Evolutionary conservation across 805 yeast species (phyloP).

Genomic region (Myxozyma kluyveri): DNA sequence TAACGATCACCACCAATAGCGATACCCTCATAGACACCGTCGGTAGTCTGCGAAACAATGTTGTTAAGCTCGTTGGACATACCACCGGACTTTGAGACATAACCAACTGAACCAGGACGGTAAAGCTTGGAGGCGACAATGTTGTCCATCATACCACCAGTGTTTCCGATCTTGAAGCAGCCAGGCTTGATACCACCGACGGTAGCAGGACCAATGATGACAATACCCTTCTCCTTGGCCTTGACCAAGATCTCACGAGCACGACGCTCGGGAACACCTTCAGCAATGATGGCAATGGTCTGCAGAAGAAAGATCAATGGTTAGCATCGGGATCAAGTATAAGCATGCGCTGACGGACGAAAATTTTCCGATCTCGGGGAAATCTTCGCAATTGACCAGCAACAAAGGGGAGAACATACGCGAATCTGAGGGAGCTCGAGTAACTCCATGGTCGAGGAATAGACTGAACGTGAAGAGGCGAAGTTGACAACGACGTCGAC

Average conservation of each 20-base stretch:
- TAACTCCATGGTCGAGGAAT: constrained; percentile 48
- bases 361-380: no score
- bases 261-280: constrained; percentile 51
- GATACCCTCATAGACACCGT: constrained; percentile 55
- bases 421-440: constrained; percentile 47
- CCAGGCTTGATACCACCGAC: constrained; percentile 52
- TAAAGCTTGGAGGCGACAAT: constrained; percentile 49
- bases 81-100: constrained; percentile 50
- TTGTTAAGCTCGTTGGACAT: constrained; percentile 50
- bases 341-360: no score
- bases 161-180: constrained; percentile 49
- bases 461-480: constrained; percentile 48
- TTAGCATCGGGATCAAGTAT: neutral
- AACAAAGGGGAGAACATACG: constrained; percentile 7
- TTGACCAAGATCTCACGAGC: constrained; percentile 47
- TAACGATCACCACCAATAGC: constrained; percentile 75
- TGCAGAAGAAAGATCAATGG: constrained; percentile 9
- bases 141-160: constrained; percentile 53
- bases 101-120: constrained; percentile 49
- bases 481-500: constrained; percentile 50
- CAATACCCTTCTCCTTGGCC: constrained; percentile 47
- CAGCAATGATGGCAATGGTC: constrained; percentile 50
- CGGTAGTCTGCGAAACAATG: constrained; percentile 46
- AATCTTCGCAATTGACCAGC: no score
- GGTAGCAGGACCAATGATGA: constrained; percentile 50